Conservation (phyloP, 2,329 filamentous ascomycete genomes). For the Huntiella moniliformis region DNA sequence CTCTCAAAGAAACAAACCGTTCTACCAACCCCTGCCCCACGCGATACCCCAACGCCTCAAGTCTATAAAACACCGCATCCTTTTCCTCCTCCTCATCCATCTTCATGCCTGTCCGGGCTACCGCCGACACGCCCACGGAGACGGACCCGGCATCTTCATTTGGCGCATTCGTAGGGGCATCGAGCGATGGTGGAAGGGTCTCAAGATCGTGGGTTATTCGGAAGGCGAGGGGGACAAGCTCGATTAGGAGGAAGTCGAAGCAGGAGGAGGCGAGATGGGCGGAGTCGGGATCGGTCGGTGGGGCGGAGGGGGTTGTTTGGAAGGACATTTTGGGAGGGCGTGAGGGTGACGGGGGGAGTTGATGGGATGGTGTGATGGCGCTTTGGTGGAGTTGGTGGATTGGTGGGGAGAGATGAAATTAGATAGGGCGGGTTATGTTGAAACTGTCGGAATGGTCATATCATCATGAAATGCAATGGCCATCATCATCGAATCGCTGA, state of each 20-base stretch:
- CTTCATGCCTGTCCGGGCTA: conserved; percentile 17
- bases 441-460: too few relatives aligned
- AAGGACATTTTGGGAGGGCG: conserved; percentile 41
- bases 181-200: conserved; percentile 21
- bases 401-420: not conserved
- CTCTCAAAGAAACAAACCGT: conserved; percentile 49
- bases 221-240: conserved; percentile 87
- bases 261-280: conserved; percentile 67
- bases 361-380: not conserved
- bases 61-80: conserved; percentile 66
- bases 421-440: too few relatives aligned
- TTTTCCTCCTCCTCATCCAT: conserved; percentile 63
- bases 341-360: not conserved
- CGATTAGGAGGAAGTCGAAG: conserved; percentile 87
- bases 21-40: conserved; percentile 87
- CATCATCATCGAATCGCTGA: too few relatives aligned
- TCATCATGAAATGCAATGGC: too few relatives aligned
- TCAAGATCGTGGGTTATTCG: conserved; percentile 61
- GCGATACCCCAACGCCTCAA: conserved; percentile 74
- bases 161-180: conserved; percentile 14
- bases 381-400: not conserved
- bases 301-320: conserved; percentile 50
- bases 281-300: conserved; percentile 53
- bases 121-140: conserved; percentile 12
- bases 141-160: conserved; percentile 5